Conservation (phyloP, 2,329 filamentous ascomycete genomes). For the Aspergillus fumigatus region DNA sequence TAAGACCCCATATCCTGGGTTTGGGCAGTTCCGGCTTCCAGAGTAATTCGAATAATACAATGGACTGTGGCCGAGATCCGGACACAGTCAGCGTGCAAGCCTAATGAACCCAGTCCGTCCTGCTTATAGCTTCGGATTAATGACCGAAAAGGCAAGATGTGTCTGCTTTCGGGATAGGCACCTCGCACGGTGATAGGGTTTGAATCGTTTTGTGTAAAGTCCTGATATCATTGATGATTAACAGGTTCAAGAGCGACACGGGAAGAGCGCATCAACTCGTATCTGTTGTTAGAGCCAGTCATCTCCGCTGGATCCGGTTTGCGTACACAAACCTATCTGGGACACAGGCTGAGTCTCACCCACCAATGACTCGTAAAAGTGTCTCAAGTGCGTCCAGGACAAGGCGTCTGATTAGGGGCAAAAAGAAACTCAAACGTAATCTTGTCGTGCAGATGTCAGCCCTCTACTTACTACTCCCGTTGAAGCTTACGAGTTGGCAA, state of each 20-base stretch:
- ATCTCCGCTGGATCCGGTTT: background rate
- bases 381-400: background rate
- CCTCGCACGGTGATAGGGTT: background rate
- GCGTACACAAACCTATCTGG: background rate
- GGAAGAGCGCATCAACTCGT: background rate
- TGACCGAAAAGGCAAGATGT: background rate
- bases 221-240: background rate
- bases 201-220: background rate
- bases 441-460: background rate
- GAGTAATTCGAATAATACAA: background rate
- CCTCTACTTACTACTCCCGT: background rate
- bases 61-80: background rate
- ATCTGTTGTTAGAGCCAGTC: background rate
- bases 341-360: background rate
- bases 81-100: background rate
- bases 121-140: background rate
- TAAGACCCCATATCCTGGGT: background rate
- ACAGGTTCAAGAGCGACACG: background rate
- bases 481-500: background rate
- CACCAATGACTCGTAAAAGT: background rate
- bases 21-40: background rate
- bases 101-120: background rate
- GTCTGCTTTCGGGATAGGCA: background rate
- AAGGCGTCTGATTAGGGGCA: background rate
- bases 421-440: background rate